Conservation (phyloP, 768 basidiomycete species). For the Ramaria sp. region DNA sequence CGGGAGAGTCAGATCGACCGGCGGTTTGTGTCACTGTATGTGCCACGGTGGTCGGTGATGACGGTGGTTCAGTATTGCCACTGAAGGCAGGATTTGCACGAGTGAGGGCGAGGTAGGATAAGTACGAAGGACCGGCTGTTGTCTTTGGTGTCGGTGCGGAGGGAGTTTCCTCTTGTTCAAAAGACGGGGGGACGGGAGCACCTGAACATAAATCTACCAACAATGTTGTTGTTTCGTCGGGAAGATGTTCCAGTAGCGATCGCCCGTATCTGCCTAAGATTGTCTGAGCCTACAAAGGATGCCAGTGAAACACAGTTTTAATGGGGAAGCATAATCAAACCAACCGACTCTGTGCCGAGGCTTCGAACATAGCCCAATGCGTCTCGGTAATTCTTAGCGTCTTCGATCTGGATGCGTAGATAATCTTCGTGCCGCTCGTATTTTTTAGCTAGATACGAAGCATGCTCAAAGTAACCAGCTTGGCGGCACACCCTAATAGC, state of each 20-base stretch:
- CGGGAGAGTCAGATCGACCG: conserved; percentile 14
- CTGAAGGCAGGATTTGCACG: conserved; percentile 31
- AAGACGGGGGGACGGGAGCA: conserved; percentile 24
- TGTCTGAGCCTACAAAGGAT: conserved; percentile 59
- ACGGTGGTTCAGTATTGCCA: conserved; percentile 1
- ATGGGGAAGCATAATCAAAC: conserved; percentile 18
- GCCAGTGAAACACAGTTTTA: not conserved
- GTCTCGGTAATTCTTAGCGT: conserved; percentile 70
- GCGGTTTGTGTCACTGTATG: not conserved
- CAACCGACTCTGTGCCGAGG: conserved; percentile 68
- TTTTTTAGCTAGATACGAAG: conserved; percentile 84
- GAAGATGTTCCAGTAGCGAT: conserved; percentile 70
- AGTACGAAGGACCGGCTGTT: conserved; percentile 46
- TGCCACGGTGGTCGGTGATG: not conserved
- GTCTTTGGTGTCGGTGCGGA: conserved; percentile 20
- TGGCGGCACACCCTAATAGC: conserved; percentile 95
- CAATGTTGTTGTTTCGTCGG: conserved; percentile 81
- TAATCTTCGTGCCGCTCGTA: conserved; percentile 91
- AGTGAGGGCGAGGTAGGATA: conserved; percentile 71
- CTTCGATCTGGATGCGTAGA: conserved; percentile 88
- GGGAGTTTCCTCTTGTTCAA: conserved; percentile 28
- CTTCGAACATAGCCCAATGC: conserved; percentile 73
- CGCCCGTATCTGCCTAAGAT: conserved; percentile 84
- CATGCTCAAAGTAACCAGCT: conserved; percentile 93
- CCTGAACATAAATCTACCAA: conserved; percentile 88